These are phyloP conservation scores for Scheffersomyces amazonensis DNA, from an alignment of 805 yeast genomes.

Conservation along the genomic window DNA sequence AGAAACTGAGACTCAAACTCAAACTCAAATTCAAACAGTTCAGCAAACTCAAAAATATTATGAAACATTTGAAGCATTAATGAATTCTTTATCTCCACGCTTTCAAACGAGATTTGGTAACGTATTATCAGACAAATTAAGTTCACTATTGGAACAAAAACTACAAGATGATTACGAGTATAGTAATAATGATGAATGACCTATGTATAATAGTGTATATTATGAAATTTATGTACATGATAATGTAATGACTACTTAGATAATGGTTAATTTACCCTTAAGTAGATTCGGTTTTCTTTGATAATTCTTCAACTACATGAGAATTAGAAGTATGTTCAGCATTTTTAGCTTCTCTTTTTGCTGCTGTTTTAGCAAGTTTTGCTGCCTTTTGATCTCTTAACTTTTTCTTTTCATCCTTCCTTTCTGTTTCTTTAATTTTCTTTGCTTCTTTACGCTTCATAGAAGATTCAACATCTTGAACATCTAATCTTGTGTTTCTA, in stretches of 20 bases:
- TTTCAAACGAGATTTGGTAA: slow-evolving; percentile 18
- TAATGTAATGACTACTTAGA: too few relatives aligned
- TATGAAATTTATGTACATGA: too few relatives aligned
- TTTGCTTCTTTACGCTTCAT: slow-evolving; percentile 18
- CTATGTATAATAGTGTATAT: too few relatives aligned
- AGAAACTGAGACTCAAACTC: too few relatives aligned
- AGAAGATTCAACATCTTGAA: slow-evolving; percentile 58
- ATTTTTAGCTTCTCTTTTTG: background rate
- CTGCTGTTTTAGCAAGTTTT: slow-evolving; percentile 6
- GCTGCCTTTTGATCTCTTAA: background rate
- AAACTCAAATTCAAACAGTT: too few relatives aligned
- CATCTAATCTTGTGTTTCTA: slow-evolving; percentile 75
- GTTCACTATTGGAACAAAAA: slow-evolving; percentile 3
- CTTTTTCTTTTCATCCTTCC: too few relatives aligned
- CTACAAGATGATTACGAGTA: too few relatives aligned
- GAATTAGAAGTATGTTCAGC: too few relatives aligned
- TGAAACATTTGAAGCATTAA: slow-evolving; percentile 31
- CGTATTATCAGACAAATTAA: slow-evolving; percentile 15
- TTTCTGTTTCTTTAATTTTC: background rate
- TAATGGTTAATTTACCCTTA: background rate
- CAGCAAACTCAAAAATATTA: slow-evolving; percentile 6
- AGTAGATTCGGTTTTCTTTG: too few relatives aligned
- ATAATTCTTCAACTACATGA: too few relatives aligned
- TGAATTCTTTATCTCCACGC: slow-evolving; percentile 20
- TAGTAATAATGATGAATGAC: too few relatives aligned